These are phyloP conservation scores for Chaetothyriales sp. DNA, from an alignment of 2,329 filamentous ascomycete species.

Conservation along the genomic window DNA sequence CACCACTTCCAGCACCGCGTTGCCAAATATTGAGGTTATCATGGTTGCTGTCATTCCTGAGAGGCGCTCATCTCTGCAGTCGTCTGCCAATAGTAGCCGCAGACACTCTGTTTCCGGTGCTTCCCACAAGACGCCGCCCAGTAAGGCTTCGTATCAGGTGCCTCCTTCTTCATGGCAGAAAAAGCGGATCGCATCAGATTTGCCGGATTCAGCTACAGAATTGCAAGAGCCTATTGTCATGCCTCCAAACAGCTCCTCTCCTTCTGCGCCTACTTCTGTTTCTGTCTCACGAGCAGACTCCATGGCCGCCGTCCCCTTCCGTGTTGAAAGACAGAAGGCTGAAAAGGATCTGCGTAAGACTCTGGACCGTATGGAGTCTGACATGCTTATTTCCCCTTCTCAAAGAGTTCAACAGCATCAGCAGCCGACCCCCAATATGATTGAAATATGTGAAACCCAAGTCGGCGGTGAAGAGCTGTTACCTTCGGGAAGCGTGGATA, in stretches of 20 bases:
- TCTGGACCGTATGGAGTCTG: conserved; percentile 17
- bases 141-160: conserved; percentile 23
- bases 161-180: conserved; percentile 21
- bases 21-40: conserved; percentile 26
- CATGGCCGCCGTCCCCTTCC: conserved; percentile 23
- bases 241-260: conserved; percentile 29
- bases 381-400: conserved; percentile 6
- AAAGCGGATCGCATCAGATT: conserved; percentile 29
- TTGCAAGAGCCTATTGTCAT: conserved; percentile 21
- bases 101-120: conserved; percentile 26
- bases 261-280: conserved; percentile 32
- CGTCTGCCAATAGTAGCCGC: conserved; percentile 24
- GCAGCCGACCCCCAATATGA: not conserved
- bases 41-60: conserved; percentile 35
- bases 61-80: conserved; percentile 30
- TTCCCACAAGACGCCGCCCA: conserved; percentile 22
- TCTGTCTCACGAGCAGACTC: conserved; percentile 31
- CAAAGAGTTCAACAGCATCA: not conserved
- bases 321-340: conserved; percentile 15
- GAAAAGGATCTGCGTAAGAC: conserved; percentile 16
- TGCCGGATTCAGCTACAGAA: conserved; percentile 20
- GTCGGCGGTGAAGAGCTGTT: not conserved
- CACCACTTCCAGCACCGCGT: conserved; percentile 19
- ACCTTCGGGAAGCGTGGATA: not conserved
- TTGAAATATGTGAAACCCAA: not conserved